phyloP scores from a whole-genome alignment of 257 asterid genomes.

The Mitragyna speciosa region DNA sequence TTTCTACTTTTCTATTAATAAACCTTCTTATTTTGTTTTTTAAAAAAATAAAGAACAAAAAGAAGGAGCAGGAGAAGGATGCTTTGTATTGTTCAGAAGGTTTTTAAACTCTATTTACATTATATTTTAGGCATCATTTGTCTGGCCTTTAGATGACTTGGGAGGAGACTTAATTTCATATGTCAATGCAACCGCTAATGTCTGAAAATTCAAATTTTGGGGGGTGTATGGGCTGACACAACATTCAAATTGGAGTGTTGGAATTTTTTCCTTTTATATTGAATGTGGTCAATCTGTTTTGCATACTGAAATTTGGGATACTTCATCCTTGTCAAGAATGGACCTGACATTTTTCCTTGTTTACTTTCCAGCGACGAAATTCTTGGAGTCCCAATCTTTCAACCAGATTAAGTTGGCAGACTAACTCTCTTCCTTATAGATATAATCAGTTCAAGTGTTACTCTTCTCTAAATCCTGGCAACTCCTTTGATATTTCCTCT shows the following conservation, averaged over 20 bases:
- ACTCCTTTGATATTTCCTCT: slow-evolving; percentile 42
- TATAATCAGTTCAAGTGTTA: slow-evolving; percentile 54
- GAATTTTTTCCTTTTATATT: background rate
- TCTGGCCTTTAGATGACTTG: background rate
- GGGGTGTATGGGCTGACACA: background rate
- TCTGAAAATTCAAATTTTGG: background rate
- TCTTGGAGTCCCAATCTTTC: slow-evolving; percentile 56
- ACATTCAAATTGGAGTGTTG: background rate
- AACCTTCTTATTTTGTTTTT: background rate
- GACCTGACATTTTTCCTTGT: slow-evolving; percentile 21
- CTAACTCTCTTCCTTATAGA: slow-evolving; percentile 42
- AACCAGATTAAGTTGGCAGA: slow-evolving; percentile 42
- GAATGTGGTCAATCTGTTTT: background rate
- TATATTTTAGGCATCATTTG: background rate
- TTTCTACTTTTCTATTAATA: background rate
- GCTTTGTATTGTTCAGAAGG: background rate
- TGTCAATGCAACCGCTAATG: background rate
- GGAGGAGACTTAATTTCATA: background rate
- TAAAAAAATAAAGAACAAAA: background rate
- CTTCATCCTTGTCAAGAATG: background rate
- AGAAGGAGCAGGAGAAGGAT: background rate
- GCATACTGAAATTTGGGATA: background rate
- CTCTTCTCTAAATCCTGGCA: slow-evolving; percentile 55
- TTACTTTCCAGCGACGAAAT: slow-evolving; percentile 51
- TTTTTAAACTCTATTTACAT: background rate